Evolutionary conservation across 2,329 filamentous ascomycete species (phyloP).

Genomic region (Catunica adiposa): DNA sequence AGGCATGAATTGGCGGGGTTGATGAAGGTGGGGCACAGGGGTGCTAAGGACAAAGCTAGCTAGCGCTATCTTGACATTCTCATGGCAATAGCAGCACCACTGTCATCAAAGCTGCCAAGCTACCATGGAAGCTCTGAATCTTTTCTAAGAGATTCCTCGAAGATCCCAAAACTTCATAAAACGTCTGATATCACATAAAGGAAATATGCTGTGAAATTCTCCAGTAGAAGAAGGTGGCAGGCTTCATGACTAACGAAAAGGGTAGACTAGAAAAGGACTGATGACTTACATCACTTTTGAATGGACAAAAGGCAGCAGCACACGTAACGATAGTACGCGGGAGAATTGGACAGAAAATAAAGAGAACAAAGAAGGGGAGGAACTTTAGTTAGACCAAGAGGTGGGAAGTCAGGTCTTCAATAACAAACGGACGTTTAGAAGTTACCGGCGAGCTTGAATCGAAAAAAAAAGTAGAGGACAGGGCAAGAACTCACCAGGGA

Average conservation of each 20-base stretch:
- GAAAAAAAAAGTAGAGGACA: neutral
- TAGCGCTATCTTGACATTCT: too few species aligned
- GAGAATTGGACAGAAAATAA: neutral
- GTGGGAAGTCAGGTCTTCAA: slow-evolving; percentile 2
- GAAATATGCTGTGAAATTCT: neutral
- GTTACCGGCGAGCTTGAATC: neutral
- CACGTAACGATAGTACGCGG: neutral
- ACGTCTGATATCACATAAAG: neutral
- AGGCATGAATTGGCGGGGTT: slow-evolving; percentile 6
- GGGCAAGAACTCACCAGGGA: neutral
- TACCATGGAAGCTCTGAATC: too few species aligned
- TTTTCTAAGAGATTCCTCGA: too few species aligned
- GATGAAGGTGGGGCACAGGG: neutral
- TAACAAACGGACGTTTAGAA: slow-evolving; percentile 2
- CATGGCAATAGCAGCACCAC: too few species aligned
- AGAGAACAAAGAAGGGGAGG: slow-evolving; percentile 1
- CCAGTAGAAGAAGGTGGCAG: too few species aligned
- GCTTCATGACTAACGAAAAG: too few species aligned
- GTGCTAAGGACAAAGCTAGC: too few species aligned
- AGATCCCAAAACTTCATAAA: too few species aligned
- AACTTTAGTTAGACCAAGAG: neutral
- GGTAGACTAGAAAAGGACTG: neutral
- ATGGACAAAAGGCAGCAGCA: neutral
- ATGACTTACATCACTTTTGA: slow-evolving; percentile 2
- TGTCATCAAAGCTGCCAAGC: too few species aligned